Evolutionary conservation across 768 basidiomycete genomes (phyloP).

Genomic region (Wakefieldia striispora): DNA sequence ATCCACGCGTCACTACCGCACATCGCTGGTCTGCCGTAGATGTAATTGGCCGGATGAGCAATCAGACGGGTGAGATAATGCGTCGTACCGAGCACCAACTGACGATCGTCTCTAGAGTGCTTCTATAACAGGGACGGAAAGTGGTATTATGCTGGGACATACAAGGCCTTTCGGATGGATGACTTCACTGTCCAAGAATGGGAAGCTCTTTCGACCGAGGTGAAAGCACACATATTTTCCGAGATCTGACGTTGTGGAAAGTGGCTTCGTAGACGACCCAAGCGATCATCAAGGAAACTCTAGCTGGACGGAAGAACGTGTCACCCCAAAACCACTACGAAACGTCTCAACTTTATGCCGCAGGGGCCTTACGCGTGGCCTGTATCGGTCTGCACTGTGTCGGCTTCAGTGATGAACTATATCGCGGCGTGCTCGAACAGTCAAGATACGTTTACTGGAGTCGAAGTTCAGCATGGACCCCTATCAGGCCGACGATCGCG

Average conservation of each 20-base stretch:
- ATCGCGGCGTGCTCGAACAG: constrained; percentile 64
- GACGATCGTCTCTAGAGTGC: constrained; percentile 49
- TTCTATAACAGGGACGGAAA: constrained; percentile 79
- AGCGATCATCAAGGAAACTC: constrained; percentile 68
- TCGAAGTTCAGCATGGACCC: constrained; percentile 17
- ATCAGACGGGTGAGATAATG: constrained; percentile 53
- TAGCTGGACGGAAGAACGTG: constrained; percentile 67
- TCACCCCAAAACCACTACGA: constrained; percentile 80
- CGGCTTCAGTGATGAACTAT: constrained; percentile 69
- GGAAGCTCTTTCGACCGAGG: constrained; percentile 64
- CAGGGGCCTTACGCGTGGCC: constrained; percentile 68
- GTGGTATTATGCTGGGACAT: constrained; percentile 85
- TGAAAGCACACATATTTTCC: constrained; percentile 21
- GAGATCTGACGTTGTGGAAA: constrained; percentile 4
- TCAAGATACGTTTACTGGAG: constrained; percentile 36
- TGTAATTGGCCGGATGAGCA: constrained; percentile 53
- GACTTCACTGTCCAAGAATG: constrained; percentile 68
- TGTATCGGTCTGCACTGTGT: constrained; percentile 76
- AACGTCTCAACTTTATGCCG: constrained; percentile 66
- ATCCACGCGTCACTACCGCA: constrained; percentile 71
- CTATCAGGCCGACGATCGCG: constrained; percentile 5
- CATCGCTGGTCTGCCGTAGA: constrained; percentile 74
- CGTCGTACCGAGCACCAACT: not conserved
- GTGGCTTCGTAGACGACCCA: constrained; percentile 52
- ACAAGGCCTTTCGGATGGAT: constrained; percentile 63